Conservation (phyloP, 1,139 yeast species). For the Spencermartinsiella ligniputridi region DNA sequence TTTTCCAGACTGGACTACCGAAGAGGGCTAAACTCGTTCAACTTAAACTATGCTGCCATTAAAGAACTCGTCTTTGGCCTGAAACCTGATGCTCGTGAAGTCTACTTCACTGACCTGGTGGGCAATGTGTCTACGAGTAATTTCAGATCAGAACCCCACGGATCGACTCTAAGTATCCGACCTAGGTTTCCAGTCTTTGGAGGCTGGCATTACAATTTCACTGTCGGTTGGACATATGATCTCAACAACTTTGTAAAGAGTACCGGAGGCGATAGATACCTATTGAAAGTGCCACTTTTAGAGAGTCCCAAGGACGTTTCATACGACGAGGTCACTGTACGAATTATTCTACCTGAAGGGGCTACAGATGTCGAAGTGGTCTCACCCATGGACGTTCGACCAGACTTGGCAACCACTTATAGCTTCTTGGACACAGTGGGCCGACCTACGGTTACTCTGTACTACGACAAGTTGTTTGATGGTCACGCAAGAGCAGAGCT, state of each 20-base stretch:
- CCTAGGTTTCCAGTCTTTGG: constrained; percentile 95
- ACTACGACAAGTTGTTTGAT: constrained; percentile 62
- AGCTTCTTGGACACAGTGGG: constrained; percentile 78
- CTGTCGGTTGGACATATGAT: constrained; percentile 82
- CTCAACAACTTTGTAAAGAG: constrained; percentile 48
- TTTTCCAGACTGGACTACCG: constrained; percentile 78
- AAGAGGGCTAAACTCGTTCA: constrained; percentile 36
- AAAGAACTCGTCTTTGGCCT: constrained; percentile 48
- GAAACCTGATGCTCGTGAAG: constrained; percentile 49
- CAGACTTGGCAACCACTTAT: constrained; percentile 38
- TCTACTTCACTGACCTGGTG: constrained; percentile 81
- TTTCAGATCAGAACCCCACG: constrained; percentile 37
- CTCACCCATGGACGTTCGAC: constrained; percentile 46
- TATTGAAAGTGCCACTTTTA: constrained; percentile 65
- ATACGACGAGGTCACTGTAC: constrained; percentile 59
- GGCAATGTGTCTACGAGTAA: constrained; percentile 90
- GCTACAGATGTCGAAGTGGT: constrained; percentile 59
- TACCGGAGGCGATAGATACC: constrained; percentile 47
- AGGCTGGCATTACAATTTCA: constrained; percentile 93
- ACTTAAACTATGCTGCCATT: constrained; percentile 36
- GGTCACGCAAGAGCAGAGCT: constrained; percentile 58
- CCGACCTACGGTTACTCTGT: constrained; percentile 68
- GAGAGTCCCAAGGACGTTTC: constrained; percentile 64
- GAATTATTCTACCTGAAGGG: constrained; percentile 83
- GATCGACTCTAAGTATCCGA: constrained; percentile 48